phyloP scores from a whole-genome alignment of 768 basidiomycete species.

The Glaciozyma antarctica region DNA sequence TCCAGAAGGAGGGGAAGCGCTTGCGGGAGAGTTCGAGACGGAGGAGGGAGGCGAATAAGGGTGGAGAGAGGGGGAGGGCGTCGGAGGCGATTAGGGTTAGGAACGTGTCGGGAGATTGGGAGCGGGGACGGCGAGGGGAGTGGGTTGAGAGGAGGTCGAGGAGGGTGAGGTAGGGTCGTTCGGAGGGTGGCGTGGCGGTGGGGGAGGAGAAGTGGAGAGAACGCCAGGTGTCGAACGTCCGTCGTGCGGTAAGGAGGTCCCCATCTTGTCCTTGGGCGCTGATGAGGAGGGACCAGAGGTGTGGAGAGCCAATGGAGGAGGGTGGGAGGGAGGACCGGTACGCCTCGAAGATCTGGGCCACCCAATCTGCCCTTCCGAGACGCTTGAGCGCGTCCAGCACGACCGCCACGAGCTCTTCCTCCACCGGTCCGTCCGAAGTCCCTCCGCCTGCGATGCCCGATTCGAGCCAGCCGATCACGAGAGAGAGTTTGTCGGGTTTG shows the following conservation, averaged over 20 bases:
- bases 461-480: too few species aligned
- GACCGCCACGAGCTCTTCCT: too few species aligned
- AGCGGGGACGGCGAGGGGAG: too few species aligned
- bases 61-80: slow-evolving; percentile 1
- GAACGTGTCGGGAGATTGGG: not conserved
- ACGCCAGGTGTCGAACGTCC: not conserved
- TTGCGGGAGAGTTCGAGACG: not conserved
- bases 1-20: not conserved
- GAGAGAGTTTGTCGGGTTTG: not conserved
- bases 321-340: not conserved
- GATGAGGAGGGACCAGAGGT: not conserved
- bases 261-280: not conserved
- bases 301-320: not conserved
- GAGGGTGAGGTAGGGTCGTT: too few species aligned
- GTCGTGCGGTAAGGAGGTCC: not conserved
- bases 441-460: too few species aligned
- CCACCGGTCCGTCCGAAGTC: too few species aligned
- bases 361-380: not conserved
- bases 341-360: not conserved
- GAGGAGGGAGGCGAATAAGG: slow-evolving; percentile 12
- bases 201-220: not conserved
- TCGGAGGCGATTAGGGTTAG: not conserved
- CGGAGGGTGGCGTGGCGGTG: too few species aligned
- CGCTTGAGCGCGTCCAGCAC: too few species aligned
- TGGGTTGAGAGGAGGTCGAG: too few species aligned